Percentiles rank a stretch among this genome's conserved stretches.
Evolutionary conservation across 176 grass and related monocot species (phyloP).

Genomic region (Neostapfia colusana): DNA sequence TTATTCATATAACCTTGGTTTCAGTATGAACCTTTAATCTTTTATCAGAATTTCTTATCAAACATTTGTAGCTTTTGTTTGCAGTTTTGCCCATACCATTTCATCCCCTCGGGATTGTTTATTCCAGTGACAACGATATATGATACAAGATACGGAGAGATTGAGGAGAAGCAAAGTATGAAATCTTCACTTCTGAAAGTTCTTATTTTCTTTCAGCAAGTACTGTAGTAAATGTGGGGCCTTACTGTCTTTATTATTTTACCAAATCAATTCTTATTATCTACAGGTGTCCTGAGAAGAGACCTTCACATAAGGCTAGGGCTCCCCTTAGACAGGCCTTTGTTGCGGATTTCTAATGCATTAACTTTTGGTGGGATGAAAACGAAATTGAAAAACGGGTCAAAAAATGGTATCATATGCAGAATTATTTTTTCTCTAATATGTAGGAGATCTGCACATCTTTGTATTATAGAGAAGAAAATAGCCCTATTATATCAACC

Average conservation of each 20-base stretch:
- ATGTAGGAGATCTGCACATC: no score
- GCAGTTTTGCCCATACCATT: constrained; percentile 81
- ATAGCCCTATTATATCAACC: no score
- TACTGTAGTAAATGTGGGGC: not conserved
- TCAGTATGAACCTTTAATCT: not conserved
- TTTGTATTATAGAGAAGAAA: no score
- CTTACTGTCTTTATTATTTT: not conserved
- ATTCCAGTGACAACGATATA: constrained; percentile 87
- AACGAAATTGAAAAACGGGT: constrained; percentile 32
- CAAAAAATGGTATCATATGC: constrained; percentile 48
- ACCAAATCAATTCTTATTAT: constrained; percentile 21
- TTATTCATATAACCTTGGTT: constrained; percentile 9
- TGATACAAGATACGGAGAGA: constrained; percentile 88
- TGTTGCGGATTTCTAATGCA: constrained; percentile 77
- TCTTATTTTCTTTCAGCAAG: constrained; percentile 7
- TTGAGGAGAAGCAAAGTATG: constrained; percentile 94
- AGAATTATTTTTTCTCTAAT: no score
- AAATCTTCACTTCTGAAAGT: not conserved
- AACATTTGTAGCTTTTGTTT: constrained; percentile 26
- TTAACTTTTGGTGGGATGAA: constrained; percentile 50
- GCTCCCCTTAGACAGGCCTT: constrained; percentile 83
- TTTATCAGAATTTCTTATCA: constrained; percentile 19
- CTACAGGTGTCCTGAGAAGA: constrained; percentile 74
- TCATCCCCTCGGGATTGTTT: constrained; percentile 65
- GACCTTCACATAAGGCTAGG: constrained; percentile 76